These are phyloP conservation scores for Chenopodium suecicum DNA, from an alignment of 148 eudicot species.

Conservation along the genomic window DNA sequence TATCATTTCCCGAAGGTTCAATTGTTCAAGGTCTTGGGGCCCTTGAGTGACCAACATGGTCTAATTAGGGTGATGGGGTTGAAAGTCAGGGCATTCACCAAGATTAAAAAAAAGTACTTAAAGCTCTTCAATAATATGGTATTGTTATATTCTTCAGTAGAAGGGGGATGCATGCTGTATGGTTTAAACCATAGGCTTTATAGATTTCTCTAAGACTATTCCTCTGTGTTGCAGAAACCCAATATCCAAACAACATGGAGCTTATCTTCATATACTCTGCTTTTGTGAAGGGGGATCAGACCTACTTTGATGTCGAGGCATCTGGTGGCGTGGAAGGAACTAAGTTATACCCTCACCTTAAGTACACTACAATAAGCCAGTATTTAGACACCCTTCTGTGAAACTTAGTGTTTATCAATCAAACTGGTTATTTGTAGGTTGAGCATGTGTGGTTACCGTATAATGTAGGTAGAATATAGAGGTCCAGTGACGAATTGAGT, in stretches of 20 bases:
- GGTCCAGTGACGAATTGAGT: background rate
- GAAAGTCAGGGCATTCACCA: background rate
- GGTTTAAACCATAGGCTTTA: background rate
- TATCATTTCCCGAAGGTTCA: background rate
- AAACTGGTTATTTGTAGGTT: background rate
- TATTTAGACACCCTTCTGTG: slow-evolving; percentile 47
- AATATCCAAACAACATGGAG: slow-evolving; percentile 57
- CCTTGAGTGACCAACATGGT: background rate
- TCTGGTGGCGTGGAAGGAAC: slow-evolving; percentile 72
- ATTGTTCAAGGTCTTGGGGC: background rate
- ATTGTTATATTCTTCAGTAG: background rate
- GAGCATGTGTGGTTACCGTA: background rate
- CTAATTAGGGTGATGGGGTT: background rate
- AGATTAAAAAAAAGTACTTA: background rate
- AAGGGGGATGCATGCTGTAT: background rate
- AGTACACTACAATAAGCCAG: slow-evolving; percentile 57
- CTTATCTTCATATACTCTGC: slow-evolving; percentile 64
- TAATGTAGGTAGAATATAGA: background rate
- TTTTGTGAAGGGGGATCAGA: slow-evolving; percentile 82
- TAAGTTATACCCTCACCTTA: slow-evolving; percentile 57
- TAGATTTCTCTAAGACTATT: slow-evolving; percentile 7
- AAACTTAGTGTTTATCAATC: background rate
- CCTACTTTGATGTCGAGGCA: slow-evolving; percentile 61
- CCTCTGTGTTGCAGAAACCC: slow-evolving; percentile 53
- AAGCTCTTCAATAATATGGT: background rate